phyloP scores from a whole-genome alignment of 129 eudicot genomes.

The Glebionis coronaria region DNA sequence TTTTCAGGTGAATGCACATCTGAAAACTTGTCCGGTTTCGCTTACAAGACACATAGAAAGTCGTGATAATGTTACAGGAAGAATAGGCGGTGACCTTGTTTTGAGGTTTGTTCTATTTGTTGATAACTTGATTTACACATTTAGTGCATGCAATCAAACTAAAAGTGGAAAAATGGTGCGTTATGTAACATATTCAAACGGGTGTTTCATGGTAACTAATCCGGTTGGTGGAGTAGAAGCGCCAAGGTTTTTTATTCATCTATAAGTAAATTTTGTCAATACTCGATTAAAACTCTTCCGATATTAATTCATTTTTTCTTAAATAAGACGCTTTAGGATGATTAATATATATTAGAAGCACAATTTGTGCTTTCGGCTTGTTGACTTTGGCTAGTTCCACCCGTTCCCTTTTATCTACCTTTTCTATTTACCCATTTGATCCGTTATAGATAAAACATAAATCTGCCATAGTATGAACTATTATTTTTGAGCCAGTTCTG shows the following conservation, averaged over 20 bases:
- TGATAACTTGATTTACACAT: not conserved
- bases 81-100: conserved; percentile 83
- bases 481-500: not conserved
- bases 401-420: not conserved
- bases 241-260: no score
- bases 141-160: not conserved
- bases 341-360: no score
- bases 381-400: no score
- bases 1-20: conserved; percentile 86
- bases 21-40: conserved; percentile 94
- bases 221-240: no score
- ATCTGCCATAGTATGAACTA: not conserved
- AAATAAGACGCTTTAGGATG: no score
- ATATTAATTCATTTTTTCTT: no score
- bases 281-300: no score
- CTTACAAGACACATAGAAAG: conserved; percentile 96
- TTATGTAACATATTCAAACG: no score
- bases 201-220: no score
- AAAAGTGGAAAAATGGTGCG: not conserved
- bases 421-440: not conserved
- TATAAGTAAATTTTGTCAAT: no score
- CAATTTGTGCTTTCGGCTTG: no score
- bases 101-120: no score
- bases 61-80: conserved; percentile 81
- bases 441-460: not conserved